These are phyloP conservation scores for Parmelia sp. DNA, from an alignment of 495 filamentous ascomycete species.

Conservation along the genomic window DNA sequence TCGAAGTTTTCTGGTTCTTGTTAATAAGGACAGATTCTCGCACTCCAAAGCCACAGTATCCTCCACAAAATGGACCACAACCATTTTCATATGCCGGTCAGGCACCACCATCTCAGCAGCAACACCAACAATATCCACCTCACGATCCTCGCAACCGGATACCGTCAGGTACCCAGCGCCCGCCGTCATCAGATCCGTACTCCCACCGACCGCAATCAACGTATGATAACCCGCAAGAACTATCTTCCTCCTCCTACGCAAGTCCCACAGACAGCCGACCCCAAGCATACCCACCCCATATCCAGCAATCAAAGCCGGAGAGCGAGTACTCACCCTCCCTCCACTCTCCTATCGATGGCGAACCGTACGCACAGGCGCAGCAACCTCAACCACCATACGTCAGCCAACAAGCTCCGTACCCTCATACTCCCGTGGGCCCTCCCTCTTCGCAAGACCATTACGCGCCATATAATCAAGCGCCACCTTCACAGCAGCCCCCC, in stretches of 20 bases:
- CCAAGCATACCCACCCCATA: slow-evolving; percentile 35
- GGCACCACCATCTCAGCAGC: slow-evolving; percentile 34
- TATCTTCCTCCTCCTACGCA: slow-evolving; percentile 78
- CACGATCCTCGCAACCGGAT: slow-evolving; percentile 42
- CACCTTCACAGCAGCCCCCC: slow-evolving; percentile 45
- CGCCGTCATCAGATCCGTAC: slow-evolving; percentile 39
- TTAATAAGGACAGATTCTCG: slow-evolving; percentile 16
- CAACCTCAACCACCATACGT: slow-evolving; percentile 33
- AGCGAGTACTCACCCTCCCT: slow-evolving; percentile 52
- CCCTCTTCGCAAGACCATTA: slow-evolving; percentile 43
- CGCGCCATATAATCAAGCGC: slow-evolving; percentile 38
- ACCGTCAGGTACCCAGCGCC: slow-evolving; percentile 33
- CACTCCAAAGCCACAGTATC: slow-evolving; percentile 25
- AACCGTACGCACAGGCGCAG: slow-evolving; percentile 16
- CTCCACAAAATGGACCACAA: slow-evolving; percentile 31
- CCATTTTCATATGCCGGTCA: slow-evolving; percentile 36
- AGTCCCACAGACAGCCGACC: slow-evolving; percentile 60
- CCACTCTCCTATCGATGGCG: slow-evolving; percentile 52
- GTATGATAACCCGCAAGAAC: slow-evolving; percentile 73
- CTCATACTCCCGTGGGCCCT: slow-evolving; percentile 24
- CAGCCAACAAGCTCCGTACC: slow-evolving; percentile 39
- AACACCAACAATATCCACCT: slow-evolving; percentile 32
- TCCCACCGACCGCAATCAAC: slow-evolving; percentile 59
- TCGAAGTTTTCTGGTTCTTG: background rate
- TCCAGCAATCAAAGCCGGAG: slow-evolving; percentile 34